phyloP scores from a whole-genome alignment of 2,329 filamentous ascomycete species.

The Epichloe sibirici region DNA sequence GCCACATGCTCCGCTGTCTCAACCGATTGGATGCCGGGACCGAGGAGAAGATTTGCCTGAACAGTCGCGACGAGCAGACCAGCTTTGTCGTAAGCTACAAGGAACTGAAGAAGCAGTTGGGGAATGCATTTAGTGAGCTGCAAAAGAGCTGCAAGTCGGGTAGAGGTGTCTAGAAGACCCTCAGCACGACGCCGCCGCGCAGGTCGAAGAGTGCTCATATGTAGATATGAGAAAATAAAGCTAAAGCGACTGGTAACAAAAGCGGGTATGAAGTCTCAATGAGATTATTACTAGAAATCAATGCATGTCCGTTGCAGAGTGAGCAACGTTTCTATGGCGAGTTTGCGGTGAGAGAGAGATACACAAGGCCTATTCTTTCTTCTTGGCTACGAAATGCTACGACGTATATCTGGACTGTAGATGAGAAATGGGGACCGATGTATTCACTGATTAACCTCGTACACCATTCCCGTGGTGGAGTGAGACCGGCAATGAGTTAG shows the following conservation, averaged over 20 bases:
- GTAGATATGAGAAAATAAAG: not conserved
- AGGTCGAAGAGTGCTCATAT: constrained; percentile 5
- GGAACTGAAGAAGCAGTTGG: constrained; percentile 62
- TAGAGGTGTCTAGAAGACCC: constrained; percentile 22
- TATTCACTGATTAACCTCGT: not conserved
- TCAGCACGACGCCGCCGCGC: constrained; percentile 1
- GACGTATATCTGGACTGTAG: not conserved
- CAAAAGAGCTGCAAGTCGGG: constrained; percentile 32
- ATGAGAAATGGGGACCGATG: not conserved
- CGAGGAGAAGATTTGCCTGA: constrained; percentile 74
- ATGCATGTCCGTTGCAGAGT: no score
- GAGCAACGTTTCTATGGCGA: not conserved
- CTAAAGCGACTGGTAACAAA: not conserved
- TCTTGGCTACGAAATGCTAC: not conserved
- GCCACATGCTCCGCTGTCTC: constrained; percentile 73
- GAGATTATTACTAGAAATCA: not conserved
- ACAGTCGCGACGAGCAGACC: constrained; percentile 82
- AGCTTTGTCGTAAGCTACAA: constrained; percentile 82
- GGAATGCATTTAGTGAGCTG: constrained; percentile 45
- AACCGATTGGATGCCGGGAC: constrained; percentile 88
- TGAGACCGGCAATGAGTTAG: not conserved
- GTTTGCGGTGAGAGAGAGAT: not conserved
- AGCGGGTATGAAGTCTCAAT: no score
- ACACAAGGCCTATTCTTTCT: not conserved
- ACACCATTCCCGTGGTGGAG: not conserved